Percentiles rank a stretch among this genome's conserved stretches.
phyloP scores from a whole-genome alignment of 805 yeast species.

The Debaryomyces tyrocola region DNA sequence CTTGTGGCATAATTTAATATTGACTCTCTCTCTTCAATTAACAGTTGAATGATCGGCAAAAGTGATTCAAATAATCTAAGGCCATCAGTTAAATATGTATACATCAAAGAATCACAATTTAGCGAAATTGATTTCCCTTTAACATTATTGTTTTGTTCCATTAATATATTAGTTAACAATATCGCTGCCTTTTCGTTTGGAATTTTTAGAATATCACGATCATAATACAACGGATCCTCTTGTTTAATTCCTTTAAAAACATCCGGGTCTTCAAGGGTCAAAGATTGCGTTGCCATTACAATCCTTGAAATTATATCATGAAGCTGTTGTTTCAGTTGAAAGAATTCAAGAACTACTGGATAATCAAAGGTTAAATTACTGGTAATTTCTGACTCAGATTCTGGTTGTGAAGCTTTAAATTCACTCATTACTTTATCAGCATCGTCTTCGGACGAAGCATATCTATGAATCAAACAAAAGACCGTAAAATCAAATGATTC shows the following conservation, averaged over 20 bases:
- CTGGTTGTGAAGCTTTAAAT: neutral
- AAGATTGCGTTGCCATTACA: slow-evolving; percentile 65
- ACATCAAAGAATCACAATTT: slow-evolving; percentile 40
- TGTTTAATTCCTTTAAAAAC: slow-evolving; percentile 64
- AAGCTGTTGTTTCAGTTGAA: slow-evolving; percentile 68
- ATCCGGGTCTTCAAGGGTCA: slow-evolving; percentile 74
- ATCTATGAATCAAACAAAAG: slow-evolving; percentile 42
- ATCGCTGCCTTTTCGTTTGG: slow-evolving; percentile 53
- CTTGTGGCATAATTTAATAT: slow-evolving; percentile 72
- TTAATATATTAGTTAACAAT: slow-evolving; percentile 46
- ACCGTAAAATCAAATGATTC: slow-evolving; percentile 66
- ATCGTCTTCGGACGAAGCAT: slow-evolving; percentile 18
- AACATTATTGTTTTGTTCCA: slow-evolving; percentile 40
- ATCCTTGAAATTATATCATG: slow-evolving; percentile 61
- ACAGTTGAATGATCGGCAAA: slow-evolving; percentile 47
- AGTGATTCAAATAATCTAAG: slow-evolving; percentile 34
- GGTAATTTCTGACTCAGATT: slow-evolving; percentile 4
- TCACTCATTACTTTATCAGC: slow-evolving; percentile 8
- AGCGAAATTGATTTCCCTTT: slow-evolving; percentile 35
- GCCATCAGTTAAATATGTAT: slow-evolving; percentile 37
- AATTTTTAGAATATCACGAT: slow-evolving; percentile 35
- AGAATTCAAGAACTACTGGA: slow-evolving; percentile 65
- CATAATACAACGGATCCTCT: slow-evolving; percentile 46
- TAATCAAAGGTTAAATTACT: slow-evolving; percentile 41
- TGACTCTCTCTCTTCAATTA: slow-evolving; percentile 70